A percentile compares a stretch with the other conserved stretches of the same genome.
Conservation (phyloP, 2,329 filamentous ascomycete genomes). For the Paecilomyces formosus region DNA sequence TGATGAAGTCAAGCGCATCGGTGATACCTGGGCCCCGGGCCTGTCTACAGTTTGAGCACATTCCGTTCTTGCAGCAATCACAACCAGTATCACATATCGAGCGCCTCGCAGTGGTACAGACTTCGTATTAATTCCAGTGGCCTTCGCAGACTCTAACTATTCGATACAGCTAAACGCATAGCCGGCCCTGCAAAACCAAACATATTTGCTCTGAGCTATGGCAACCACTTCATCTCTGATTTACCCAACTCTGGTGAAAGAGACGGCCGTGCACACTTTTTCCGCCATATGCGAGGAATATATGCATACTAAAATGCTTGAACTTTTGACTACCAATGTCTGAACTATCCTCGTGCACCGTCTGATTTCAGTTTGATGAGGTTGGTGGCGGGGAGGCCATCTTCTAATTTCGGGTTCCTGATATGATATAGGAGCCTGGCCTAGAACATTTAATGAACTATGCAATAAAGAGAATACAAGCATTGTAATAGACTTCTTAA, state of each 20-base stretch:
- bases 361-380: no score
- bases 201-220: neutral
- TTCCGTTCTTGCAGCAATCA: neutral
- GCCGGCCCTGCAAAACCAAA: neutral
- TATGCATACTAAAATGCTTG: neutral
- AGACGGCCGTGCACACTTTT: neutral
- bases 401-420: no score
- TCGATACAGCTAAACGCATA: neutral
- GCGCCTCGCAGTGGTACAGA: neutral
- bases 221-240: neutral
- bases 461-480: no score
- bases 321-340: no score
- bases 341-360: no score
- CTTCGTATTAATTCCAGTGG: neutral
- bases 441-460: no score
- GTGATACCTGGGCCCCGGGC: slow-evolving; percentile 75
- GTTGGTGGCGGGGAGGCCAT: no score
- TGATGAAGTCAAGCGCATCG: slow-evolving; percentile 77
- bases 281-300: neutral
- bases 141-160: neutral
- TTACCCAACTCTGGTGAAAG: neutral
- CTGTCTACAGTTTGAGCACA: slow-evolving; percentile 49
- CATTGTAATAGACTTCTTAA: no score
- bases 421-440: no score
- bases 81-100: neutral